Percentiles rank a stretch among this genome's conserved stretches.
Evolutionary conservation across 768 basidiomycete genomes (phyloP).

Genomic region (Boletus pseudopeckii): DNA sequence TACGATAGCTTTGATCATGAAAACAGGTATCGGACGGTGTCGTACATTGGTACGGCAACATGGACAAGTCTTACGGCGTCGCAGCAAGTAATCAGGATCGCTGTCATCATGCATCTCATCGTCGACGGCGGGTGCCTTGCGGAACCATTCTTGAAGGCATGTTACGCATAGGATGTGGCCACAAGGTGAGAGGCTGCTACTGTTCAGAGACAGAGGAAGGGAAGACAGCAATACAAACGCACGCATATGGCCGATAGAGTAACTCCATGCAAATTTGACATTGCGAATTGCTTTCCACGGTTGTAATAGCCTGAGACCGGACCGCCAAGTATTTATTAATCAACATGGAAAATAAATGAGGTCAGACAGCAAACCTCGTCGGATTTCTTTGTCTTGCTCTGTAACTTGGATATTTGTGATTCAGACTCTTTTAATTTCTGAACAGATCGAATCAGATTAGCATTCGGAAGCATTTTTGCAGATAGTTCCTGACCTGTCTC

Average conservation of each 20-base stretch:
- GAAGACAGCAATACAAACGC: constrained; percentile 26
- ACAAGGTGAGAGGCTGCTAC: constrained; percentile 62
- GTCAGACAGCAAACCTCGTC: constrained; percentile 48
- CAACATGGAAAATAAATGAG: background rate
- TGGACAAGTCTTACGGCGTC: constrained; percentile 68
- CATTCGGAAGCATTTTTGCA: background rate
- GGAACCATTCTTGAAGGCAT: constrained; percentile 79
- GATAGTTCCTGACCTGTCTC: constrained; percentile 33
- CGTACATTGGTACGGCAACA: constrained; percentile 59
- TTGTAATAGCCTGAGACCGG: constrained; percentile 43
- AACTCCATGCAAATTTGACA: constrained; percentile 81
- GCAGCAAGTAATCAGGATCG: constrained; percentile 45
- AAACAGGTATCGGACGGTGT: constrained; percentile 64
- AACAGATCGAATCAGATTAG: constrained; percentile 1
- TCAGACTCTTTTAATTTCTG: constrained; percentile 48
- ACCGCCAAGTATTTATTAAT: background rate
- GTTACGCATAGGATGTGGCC: constrained; percentile 72
- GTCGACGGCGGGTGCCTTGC: constrained; percentile 52
- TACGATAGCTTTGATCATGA: constrained; percentile 61
- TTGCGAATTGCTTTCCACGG: constrained; percentile 56
- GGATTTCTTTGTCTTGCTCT: constrained; percentile 45
- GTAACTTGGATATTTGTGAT: constrained; percentile 41
- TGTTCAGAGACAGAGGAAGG: constrained; percentile 6
- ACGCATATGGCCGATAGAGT: constrained; percentile 64
- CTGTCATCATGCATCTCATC: constrained; percentile 44